These are phyloP conservation scores for Pelargonium citronellum DNA, from an alignment of 441 rosid species.

Conservation along the genomic window DNA sequence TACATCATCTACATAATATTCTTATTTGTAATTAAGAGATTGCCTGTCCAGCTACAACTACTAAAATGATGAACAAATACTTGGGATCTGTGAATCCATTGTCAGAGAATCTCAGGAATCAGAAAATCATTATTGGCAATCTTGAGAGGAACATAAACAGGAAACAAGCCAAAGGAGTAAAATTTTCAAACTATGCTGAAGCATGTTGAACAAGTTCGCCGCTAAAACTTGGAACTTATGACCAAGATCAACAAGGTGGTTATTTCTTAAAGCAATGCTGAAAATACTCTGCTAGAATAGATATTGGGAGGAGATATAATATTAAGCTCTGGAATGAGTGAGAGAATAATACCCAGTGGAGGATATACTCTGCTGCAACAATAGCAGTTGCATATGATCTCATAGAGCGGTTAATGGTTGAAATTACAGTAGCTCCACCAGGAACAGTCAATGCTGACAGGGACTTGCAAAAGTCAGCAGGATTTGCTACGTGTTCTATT, in stretches of 20 bases:
- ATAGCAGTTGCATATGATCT: conserved; percentile 80
- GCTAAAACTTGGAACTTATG: background rate
- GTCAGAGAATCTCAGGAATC: background rate
- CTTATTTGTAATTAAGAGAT: too few relatives aligned
- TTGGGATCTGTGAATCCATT: background rate
- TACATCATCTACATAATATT: too few relatives aligned
- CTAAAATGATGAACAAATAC: background rate
- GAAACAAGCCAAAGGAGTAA: background rate
- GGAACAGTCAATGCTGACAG: conserved; percentile 55
- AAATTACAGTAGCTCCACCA: conserved; percentile 67
- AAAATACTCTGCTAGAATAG: conserved; percentile 6
- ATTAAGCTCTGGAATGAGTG: conserved; percentile 2
- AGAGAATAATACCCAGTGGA: conserved; percentile 63
- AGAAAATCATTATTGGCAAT: background rate
- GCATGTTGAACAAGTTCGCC: background rate
- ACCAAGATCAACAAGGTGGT: background rate
- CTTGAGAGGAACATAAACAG: background rate
- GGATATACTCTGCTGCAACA: conserved; percentile 81
- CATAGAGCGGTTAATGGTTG: conserved; percentile 81
- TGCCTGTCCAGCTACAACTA: too few relatives aligned
- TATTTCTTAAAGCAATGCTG: background rate
- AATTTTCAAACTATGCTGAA: background rate
- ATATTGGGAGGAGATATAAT: conserved; percentile 2
- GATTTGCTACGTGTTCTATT: conserved; percentile 89
- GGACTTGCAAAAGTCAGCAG: conserved; percentile 86